A percentile compares a stretch with the other conserved stretches of the same genome.
phyloP scores from a whole-genome alignment of 1,284 basidiomycete species.

The Peniophora sp. region DNA sequence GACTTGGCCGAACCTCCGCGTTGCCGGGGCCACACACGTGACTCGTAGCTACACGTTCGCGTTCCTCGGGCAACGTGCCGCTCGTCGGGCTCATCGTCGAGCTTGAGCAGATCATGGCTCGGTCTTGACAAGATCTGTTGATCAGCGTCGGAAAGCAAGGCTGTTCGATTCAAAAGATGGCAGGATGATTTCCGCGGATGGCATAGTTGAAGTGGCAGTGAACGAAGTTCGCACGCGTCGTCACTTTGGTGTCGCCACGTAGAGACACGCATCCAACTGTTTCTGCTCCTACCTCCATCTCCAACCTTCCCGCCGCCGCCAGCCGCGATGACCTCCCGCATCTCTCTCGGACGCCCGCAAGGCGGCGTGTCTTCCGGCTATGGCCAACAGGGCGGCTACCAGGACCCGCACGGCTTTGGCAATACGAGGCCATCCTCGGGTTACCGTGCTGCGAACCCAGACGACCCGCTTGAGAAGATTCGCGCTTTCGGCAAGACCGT shows the following conservation, averaged over 20 bases:
- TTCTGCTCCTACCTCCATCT: slow-evolving; percentile 2
- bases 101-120: too few relatives aligned
- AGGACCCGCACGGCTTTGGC: slow-evolving; percentile 67
- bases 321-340: slow-evolving; percentile 68
- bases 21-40: too few relatives aligned
- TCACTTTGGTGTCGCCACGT: slow-evolving; percentile 8
- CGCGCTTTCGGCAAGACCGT: slow-evolving; percentile 71
- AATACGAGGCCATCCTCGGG: slow-evolving; percentile 61
- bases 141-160: background rate
- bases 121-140: too few relatives aligned
- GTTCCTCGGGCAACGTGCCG: too few relatives aligned
- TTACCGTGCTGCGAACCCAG: slow-evolving; percentile 70
- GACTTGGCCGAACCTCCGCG: slow-evolving; percentile 32
- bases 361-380: slow-evolving; percentile 19
- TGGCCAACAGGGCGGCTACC: slow-evolving; percentile 26
- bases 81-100: too few relatives aligned
- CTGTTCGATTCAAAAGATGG: background rate
- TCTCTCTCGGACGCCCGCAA: slow-evolving; percentile 72
- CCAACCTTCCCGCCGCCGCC: background rate
- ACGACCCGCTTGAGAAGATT: slow-evolving; percentile 80
- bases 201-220: background rate
- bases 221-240: slow-evolving; percentile 6
- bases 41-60: too few relatives aligned
- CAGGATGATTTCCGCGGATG: background rate
- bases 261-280: background rate